Evolutionary conservation across 2,329 filamentous ascomycete species (phyloP), one percentile per base, ranked within the genome.

Genomic region (Pseudogymnoascus sp.): DNA sequence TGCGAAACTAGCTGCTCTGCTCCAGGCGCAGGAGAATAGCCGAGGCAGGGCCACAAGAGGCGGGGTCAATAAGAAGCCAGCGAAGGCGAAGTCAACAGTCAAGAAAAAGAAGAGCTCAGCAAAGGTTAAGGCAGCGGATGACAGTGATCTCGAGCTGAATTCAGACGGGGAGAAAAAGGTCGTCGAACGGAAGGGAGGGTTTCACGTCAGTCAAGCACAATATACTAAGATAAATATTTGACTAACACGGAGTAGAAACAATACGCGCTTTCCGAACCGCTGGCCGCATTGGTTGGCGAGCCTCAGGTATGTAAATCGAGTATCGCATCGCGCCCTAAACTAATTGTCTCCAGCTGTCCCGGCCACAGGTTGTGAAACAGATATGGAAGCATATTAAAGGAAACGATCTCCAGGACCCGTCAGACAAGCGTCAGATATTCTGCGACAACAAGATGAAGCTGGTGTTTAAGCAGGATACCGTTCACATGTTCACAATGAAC

Each of bases 401-500:
- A 65, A 87, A 93, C 68, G 84, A 92, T 42, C 85, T 99, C 5
- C 95, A 99, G 76, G 93, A 97, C 69, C 93, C 93, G 0, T 85
- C 76, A 67, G 93, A 99, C 78, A 93, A 93, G 75, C 89, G 95
- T 21, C 91, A 96, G 69, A 99, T 99, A 67, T 80, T 86, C 28
- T 99, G 95, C 77, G 95, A 99, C 76, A 91, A 96, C 23, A 87
- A 86, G 69, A 89, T 99, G 88, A 87, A 90, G 65, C 89, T 89
- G 6, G 89, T 99, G 7, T 99, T 99, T 79, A 96, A 96, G 76
- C 84, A 89, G 72, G 86, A 92, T 71, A 90, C 85, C 71, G 89
- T 99, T 60, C 91, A 97, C 77, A 99, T 99, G 95, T 99, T 99
- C 76, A 93, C 91, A 69, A 97, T 99, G 93, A 97, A 96, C 80